Evolutionary conservation across 345 rosid genomes (phyloP), one percentile per base, ranked within the genome.

Genomic region (Lumnitzera racemosa): DNA sequence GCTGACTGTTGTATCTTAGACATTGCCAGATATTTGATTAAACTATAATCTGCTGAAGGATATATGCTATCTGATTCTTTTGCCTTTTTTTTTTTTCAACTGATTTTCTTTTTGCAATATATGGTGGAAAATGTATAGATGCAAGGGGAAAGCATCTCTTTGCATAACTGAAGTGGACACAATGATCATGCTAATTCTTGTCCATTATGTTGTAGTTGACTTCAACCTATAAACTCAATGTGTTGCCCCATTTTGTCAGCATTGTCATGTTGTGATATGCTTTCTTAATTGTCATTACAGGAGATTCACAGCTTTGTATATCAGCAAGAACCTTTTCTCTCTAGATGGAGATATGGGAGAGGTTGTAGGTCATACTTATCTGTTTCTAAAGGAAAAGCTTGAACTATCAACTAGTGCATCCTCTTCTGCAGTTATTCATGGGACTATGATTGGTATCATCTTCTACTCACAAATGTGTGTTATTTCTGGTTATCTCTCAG

Each of bases 301-400:
- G 88, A 81, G 95, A 76, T 91, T 72, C 53, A 49, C 61, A 51
- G 95, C 98, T 73, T 78, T 88, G 56, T 72, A 80, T 70, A 78
- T 84, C 46, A 84, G 87, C 58, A 81, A 64, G 72, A 84, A 80
- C 72, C 70, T 80, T 48, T 73, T 86, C 77, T 64, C 74, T 17
- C 66, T 82, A 56, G 83, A 81, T 52, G 70, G 82, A 17, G 84
- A 84, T 66, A 65, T 81, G 62, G 79, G 83, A 57, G 96, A 91
- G 81, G 81, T 91, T 68, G 80, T 83, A n/a, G 98, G 96, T 49
- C 96, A 86, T 57, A 58, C 85, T 15, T 91, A 83, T 72, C 74
- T 86, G 70, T 91, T 86, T 77, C 71, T 91, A 74, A 86, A 81
- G 75, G 98, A 91, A 64, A 95, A 86, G 69, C 98, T 91, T 72